Percentiles rank a stretch among this genome's conserved stretches.
phyloP scores from a whole-genome alignment of 1,139 yeast species.

The Taphrina wiesneri region DNA sequence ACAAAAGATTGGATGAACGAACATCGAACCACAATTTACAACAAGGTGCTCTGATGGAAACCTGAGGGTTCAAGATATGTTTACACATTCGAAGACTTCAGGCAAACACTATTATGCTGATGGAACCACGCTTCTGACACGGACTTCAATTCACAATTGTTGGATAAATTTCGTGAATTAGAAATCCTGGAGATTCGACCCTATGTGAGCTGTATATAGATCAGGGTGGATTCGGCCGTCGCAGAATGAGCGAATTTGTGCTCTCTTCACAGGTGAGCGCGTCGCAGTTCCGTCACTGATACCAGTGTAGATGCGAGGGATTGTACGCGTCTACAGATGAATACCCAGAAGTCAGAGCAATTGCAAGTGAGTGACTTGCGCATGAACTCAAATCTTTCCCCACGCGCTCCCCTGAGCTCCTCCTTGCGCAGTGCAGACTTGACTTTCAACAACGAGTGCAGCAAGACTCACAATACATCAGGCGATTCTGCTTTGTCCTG shows the following conservation, averaged over 20 bases:
- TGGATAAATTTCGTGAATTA: background rate
- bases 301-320: too few relatives aligned
- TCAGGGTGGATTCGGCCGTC: too few relatives aligned
- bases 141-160: background rate
- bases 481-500: background rate
- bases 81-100: constrained; percentile 43
- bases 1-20: background rate
- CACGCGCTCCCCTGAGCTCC: background rate
- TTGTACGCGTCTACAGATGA: too few relatives aligned
- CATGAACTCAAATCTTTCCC: background rate
- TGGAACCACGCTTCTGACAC: too few relatives aligned
- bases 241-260: too few relatives aligned
- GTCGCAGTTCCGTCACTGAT: too few relatives aligned
- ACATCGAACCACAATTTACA: constrained; percentile 33
- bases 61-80: constrained; percentile 48
- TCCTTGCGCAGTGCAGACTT: background rate
- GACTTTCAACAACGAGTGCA: background rate
- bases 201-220: too few relatives aligned
- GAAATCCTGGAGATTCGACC: too few relatives aligned
- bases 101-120: background rate
- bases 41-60: constrained; percentile 47
- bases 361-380: background rate
- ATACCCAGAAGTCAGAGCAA: background rate
- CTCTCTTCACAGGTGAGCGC: too few relatives aligned
- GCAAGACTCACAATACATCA: background rate